phyloP scores from a whole-genome alignment of 768 basidiomycete genomes.

The Leucosporidium yakuticum region DNA sequence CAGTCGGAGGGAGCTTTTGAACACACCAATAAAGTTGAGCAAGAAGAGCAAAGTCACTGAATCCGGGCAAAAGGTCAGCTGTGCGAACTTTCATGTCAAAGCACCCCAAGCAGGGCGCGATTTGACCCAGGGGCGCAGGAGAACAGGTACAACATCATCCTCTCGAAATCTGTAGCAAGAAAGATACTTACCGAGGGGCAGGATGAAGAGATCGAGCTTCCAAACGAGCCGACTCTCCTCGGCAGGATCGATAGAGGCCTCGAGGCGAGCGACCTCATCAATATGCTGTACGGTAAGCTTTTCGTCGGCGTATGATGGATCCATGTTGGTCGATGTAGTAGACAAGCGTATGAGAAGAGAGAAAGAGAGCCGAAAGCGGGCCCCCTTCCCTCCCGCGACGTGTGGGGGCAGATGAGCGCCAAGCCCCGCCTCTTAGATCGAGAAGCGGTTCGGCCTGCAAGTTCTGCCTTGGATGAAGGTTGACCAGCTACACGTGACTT shows the following conservation, averaged over 20 bases:
- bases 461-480: no score
- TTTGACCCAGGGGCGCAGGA: no score
- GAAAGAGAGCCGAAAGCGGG: no score
- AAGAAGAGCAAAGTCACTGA: constrained; percentile 26
- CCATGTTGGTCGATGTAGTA: not conserved
- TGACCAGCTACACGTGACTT: no score
- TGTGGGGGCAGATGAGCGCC: no score
- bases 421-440: no score
- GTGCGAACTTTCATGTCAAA: no score
- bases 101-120: no score
- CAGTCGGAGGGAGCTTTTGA: no score
- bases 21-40: constrained; percentile 27
- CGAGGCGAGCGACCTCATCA: constrained; percentile 5
- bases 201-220: constrained; percentile 27
- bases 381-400: no score
- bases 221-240: constrained; percentile 19
- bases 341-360: no score
- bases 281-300: constrained; percentile 14
- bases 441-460: no score
- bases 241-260: constrained; percentile 9
- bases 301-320: constrained; percentile 16
- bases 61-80: not conserved
- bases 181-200: not conserved
- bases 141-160: not conserved
- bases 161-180: not conserved